Percentiles rank a stretch among this genome's conserved stretches.
phyloP scores from a whole-genome alignment of 306 rosid species.

The Lablab purpureus region DNA sequence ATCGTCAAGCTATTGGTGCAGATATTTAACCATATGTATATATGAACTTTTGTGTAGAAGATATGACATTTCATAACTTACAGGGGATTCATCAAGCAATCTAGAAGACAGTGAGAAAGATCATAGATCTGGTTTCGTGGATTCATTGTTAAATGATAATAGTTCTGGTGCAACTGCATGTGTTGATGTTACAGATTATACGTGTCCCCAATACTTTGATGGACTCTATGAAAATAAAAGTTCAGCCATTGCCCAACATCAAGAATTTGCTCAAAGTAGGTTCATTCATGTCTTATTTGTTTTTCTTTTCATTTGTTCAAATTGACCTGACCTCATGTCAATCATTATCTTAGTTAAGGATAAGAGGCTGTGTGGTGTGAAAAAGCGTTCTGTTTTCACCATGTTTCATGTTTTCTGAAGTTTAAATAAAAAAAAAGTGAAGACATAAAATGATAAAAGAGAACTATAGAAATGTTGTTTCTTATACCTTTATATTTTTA shows the following conservation, averaged over 20 bases:
- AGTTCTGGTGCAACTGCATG: slow-evolving; percentile 55
- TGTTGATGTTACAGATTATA: slow-evolving; percentile 49
- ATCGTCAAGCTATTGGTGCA: slow-evolving; percentile 26
- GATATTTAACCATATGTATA: slow-evolving; percentile 17
- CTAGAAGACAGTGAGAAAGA: slow-evolving; percentile 79
- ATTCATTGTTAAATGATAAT: slow-evolving; percentile 71
- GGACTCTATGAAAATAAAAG: slow-evolving; percentile 51
- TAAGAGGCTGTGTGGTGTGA: background rate
- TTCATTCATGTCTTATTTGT: slow-evolving; percentile 43
- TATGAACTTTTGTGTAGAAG: slow-evolving; percentile 34
- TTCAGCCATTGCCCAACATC: slow-evolving; percentile 49
- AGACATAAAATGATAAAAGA: background rate
- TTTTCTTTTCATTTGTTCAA: slow-evolving; percentile 13
- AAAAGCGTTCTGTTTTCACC: background rate
- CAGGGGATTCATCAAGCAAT: slow-evolving; percentile 73
- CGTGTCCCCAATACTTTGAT: slow-evolving; percentile 48
- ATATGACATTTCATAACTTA: slow-evolving; percentile 41
- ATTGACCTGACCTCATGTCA: background rate
- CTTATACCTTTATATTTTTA: background rate
- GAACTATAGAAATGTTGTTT: background rate
- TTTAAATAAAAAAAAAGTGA: background rate
- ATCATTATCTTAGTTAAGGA: slow-evolving; percentile 12
- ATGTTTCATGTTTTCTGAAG: background rate
- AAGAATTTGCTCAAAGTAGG: slow-evolving; percentile 62
- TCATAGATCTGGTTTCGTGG: slow-evolving; percentile 83